A percentile compares a stretch with the other conserved stretches of the same genome.
Evolutionary conservation across 768 basidiomycete species (phyloP).

Genomic region (Zangia roseola): DNA sequence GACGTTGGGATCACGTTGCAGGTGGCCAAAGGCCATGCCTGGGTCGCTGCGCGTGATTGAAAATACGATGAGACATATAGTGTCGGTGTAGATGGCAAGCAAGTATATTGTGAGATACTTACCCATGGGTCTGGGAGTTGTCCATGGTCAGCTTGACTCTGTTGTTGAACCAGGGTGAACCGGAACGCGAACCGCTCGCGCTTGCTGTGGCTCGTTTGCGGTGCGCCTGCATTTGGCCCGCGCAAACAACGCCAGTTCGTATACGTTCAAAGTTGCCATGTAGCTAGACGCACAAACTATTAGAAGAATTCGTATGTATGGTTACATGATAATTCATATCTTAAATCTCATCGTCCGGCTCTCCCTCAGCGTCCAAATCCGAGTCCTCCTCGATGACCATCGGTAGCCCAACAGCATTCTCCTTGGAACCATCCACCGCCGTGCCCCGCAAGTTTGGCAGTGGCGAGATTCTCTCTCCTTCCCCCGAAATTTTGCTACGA

Average conservation of each 20-base stretch:
- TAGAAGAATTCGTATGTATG: constrained; percentile 23
- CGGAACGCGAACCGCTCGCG: constrained; percentile 34
- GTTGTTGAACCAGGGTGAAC: constrained; percentile 36
- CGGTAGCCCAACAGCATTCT: neutral
- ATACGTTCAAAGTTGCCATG: neutral
- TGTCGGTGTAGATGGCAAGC: neutral
- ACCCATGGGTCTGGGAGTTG: constrained; percentile 35
- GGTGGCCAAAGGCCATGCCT: constrained; percentile 60
- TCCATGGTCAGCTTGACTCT: constrained; percentile 29
- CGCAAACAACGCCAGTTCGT: constrained; percentile 31
- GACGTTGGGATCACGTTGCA: constrained; percentile 56
- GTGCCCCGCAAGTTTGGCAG: constrained; percentile 6
- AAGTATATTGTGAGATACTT: constrained; percentile 21
- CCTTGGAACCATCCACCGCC: constrained; percentile 2
- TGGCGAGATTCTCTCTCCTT: constrained; percentile 13
- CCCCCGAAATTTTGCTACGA: constrained; percentile 27
- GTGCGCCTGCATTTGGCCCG: constrained; percentile 9
- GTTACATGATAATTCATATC: constrained; percentile 34
- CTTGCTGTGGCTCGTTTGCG: constrained; percentile 34
- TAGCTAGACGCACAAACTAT: constrained; percentile 22
- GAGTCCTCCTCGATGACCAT: constrained; percentile 28
- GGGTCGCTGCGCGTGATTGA: constrained; percentile 45
- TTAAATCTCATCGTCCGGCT: constrained; percentile 47
- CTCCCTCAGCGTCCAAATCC: constrained; percentile 42
- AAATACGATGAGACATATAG: constrained; percentile 13